Evolutionary conservation across 202 grass and related monocot species (phyloP).

Genomic region (Panicum virgatum): DNA sequence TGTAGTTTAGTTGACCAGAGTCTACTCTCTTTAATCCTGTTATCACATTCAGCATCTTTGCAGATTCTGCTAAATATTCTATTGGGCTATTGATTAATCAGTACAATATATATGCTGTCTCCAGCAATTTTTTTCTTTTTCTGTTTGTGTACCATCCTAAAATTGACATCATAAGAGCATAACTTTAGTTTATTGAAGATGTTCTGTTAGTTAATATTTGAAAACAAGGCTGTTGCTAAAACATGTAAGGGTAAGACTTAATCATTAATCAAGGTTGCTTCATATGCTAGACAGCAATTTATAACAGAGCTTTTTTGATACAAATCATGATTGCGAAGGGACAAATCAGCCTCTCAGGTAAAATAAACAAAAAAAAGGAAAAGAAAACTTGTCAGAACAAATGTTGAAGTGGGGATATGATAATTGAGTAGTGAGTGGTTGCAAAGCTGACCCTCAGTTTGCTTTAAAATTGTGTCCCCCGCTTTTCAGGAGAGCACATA

Average conservation of each 20-base stretch:
- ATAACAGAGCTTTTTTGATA: not conserved
- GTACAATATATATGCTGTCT: not conserved
- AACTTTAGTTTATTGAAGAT: slow-evolving; percentile 14
- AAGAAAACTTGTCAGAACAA: not conserved
- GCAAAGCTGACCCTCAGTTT: not conserved
- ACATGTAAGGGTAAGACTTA: not conserved
- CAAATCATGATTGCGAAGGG: slow-evolving; percentile 11
- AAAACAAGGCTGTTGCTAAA: not conserved
- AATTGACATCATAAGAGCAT: not conserved
- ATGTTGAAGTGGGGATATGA: not conserved
- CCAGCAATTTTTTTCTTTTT: not conserved
- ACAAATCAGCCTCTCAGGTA: not conserved
- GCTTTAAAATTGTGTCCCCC: not conserved
- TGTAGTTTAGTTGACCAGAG: not conserved
- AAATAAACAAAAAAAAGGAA: not conserved
- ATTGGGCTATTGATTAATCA: not conserved
- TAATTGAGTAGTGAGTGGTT: not conserved
- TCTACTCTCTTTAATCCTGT: not conserved
- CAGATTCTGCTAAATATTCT: slow-evolving; percentile 9
- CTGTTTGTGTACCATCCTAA: not conserved
- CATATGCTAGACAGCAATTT: not conserved
- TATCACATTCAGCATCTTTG: not conserved
- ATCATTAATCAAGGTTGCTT: not conserved
- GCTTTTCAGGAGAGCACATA: not conserved
- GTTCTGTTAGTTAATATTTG: slow-evolving; percentile 5